These are phyloP conservation scores for Astragalus glycyphyllos DNA, from an alignment of 306 rosid genomes.

Conservation along the genomic window DNA sequence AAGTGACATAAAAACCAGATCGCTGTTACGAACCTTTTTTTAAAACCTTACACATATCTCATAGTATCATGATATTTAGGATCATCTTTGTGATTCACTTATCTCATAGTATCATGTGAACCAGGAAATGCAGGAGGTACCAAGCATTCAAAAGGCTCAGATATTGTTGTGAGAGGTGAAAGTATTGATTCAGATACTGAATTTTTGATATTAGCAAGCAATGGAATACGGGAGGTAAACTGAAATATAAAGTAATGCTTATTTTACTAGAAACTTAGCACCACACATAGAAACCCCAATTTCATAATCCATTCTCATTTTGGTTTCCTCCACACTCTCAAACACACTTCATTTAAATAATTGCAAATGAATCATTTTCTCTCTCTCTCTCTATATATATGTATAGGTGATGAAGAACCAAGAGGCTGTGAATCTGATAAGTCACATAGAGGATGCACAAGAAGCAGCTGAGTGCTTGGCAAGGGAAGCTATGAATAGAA, in stretches of 20 bases:
- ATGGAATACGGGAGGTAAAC: conserved; percentile 90
- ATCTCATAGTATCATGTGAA: conserved; percentile 37
- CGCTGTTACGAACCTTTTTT: background rate
- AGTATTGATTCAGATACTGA: conserved; percentile 62
- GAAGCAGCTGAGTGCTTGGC: conserved; percentile 86
- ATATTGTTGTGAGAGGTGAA: conserved; percentile 59
- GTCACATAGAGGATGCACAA: conserved; percentile 78
- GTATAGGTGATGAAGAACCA: conserved; percentile 79
- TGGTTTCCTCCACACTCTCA: too few species aligned
- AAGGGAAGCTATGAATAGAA: conserved; percentile 74
- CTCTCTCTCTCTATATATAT: background rate
- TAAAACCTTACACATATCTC: conserved; percentile 22
- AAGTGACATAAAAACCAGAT: too few species aligned
- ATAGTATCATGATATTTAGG: conserved; percentile 3
- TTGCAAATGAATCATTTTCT: background rate
- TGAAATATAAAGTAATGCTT: background rate
- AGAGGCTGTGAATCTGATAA: conserved; percentile 86
- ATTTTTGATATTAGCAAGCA: conserved; percentile 79
- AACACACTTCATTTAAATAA: too few species aligned
- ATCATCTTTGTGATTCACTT: conserved; percentile 22
- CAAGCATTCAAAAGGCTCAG: conserved; percentile 52
- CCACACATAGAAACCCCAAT: too few species aligned
- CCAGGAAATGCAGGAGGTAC: conserved; percentile 37
- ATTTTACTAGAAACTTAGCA: background rate
- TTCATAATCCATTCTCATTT: too few species aligned